These are phyloP conservation scores for Colletotrichum sp. DNA, from an alignment of 2,329 filamentous ascomycete species.

Conservation along the genomic window DNA sequence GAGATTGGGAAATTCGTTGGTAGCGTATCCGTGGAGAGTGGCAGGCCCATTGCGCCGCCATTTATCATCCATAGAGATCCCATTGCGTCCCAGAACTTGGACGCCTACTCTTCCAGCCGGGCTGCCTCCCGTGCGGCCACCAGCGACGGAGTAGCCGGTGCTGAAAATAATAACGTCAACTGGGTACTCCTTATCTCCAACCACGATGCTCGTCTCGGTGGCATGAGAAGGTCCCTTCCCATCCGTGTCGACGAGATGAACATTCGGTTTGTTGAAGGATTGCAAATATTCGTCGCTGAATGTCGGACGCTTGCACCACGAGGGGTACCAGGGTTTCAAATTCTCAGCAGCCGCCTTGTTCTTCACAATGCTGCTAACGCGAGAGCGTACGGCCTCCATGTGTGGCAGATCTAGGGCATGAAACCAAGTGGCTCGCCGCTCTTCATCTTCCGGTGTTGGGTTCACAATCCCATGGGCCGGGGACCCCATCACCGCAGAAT, in stretches of 20 bases:
- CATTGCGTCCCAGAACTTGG: conserved; percentile 15
- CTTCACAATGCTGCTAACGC: conserved; percentile 53
- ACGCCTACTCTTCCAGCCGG: conserved; percentile 18
- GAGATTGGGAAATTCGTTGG: conserved; percentile 25
- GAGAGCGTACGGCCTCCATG: conserved; percentile 47
- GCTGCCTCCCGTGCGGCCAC: not conserved
- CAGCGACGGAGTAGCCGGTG: conserved; percentile 18
- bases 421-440: not conserved
- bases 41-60: conserved; percentile 7
- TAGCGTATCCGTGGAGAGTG: conserved; percentile 23
- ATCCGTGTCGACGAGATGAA: conserved; percentile 64
- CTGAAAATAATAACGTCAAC: conserved; percentile 37
- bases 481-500: conserved; percentile 38
- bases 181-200: conserved; percentile 50
- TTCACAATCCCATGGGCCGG: conserved; percentile 39
- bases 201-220: conserved; percentile 35
- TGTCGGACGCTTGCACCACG: conserved; percentile 67
- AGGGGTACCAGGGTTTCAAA: conserved; percentile 64
- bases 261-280: conserved; percentile 62
- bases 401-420: conserved; percentile 31
- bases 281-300: conserved; percentile 66
- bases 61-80: conserved; percentile 19
- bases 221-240: conserved; percentile 43
- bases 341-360: conserved; percentile 53
- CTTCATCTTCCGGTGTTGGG: conserved; percentile 27